Evolutionary conservation across 192 early-diverging fungal genomes (phyloP).

Genomic region (Podila verticillata): DNA sequence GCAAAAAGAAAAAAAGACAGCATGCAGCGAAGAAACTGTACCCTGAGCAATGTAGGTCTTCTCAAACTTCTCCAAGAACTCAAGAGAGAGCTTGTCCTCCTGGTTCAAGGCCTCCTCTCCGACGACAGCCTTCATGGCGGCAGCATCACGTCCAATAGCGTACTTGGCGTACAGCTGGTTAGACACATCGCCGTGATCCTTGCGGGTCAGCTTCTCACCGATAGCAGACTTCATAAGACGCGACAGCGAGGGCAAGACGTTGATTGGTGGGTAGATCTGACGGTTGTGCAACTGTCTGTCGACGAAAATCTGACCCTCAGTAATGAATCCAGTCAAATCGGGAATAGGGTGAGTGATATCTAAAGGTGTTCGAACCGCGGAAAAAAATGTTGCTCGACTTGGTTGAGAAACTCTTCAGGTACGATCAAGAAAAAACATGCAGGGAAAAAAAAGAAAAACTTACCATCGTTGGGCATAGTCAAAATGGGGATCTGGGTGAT

Average conservation of each 20-base stretch:
- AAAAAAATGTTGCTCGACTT: too few relatives aligned
- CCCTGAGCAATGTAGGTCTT: conserved; percentile 97
- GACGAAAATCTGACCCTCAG: conserved; percentile 99
- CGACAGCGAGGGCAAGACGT: conserved; percentile 97
- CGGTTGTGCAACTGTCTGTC: conserved; percentile 99
- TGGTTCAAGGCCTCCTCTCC: conserved; percentile 99
- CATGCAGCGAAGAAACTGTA: conserved; percentile 13
- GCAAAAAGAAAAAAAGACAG: conserved; percentile 7
- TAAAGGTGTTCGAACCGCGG: conserved; percentile 19
- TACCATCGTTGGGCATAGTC: conserved; percentile 99
- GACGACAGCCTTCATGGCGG: conserved; percentile 99
- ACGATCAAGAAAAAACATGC: background rate
- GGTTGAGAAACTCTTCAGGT: too few relatives aligned
- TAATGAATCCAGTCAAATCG: conserved; percentile 99
- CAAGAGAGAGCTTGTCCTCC: conserved; percentile 96
- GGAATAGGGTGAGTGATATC: conserved; percentile 99
- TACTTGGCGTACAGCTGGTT: conserved; percentile 99
- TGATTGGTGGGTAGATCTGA: conserved; percentile 99
- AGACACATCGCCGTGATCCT: conserved; percentile 99
- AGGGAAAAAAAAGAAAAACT: background rate
- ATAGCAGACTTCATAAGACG: conserved; percentile 99
- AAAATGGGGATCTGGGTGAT: conserved; percentile 99
- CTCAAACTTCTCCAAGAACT: conserved; percentile 99
- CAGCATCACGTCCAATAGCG: conserved; percentile 98
- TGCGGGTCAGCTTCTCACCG: conserved; percentile 96